These are phyloP conservation scores for Wallacemonas rigidus DNA, from an alignment of 208 protist species.

Conservation along the genomic window DNA sequence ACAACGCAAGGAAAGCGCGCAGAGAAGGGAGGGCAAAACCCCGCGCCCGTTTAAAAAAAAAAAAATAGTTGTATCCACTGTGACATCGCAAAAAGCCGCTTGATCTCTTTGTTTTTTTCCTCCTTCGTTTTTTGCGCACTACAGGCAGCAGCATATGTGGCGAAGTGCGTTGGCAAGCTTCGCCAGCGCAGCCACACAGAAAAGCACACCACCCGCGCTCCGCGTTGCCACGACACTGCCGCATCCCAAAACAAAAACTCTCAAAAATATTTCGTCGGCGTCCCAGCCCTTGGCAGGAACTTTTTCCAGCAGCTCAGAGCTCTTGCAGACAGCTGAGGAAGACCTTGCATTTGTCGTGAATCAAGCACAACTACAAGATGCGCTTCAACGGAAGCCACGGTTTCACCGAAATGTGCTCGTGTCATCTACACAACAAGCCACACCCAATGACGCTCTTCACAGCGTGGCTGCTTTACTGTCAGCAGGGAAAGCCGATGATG, in stretches of 20 bases:
- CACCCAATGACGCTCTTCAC: conserved; percentile 3
- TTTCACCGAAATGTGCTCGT: not conserved
- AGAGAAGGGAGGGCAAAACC: no score
- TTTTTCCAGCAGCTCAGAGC: not conserved
- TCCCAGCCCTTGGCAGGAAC: not conserved
- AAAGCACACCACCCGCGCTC: not conserved
- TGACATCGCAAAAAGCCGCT: no score
- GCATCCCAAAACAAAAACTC: not conserved
- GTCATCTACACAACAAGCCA: conserved; percentile 11
- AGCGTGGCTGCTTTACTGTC: not conserved
- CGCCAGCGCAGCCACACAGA: not conserved
- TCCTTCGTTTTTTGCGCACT: no score
- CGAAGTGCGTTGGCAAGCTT: conserved; percentile 1
- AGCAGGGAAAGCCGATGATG: conserved; percentile 7
- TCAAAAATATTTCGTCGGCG: conserved; percentile 2
- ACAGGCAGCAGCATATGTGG: not conserved
- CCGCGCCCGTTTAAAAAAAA: no score
- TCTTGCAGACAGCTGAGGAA: conserved; percentile 7
- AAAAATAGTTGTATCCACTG: no score
- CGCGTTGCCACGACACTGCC: not conserved
- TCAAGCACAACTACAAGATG: conserved; percentile 1
- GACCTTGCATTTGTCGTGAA: conserved; percentile 15
- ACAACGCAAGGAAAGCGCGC: no score
- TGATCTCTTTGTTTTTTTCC: no score
- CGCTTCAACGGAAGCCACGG: not conserved